These are phyloP conservation scores for Calonectria montana DNA, from an alignment of 2,329 filamentous ascomycete species.

Conservation along the genomic window DNA sequence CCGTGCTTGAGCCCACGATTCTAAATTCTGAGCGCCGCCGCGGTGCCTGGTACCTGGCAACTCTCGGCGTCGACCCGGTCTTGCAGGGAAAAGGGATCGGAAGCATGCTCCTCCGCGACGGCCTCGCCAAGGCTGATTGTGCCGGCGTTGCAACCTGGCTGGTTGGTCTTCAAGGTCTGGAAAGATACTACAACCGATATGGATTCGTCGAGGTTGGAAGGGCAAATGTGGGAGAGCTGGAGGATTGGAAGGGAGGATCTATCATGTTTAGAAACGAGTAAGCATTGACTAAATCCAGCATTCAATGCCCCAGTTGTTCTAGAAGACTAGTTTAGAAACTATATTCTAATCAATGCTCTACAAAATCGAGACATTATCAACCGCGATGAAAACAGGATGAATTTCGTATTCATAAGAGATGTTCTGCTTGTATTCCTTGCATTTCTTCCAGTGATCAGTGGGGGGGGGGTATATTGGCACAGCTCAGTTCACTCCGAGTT, in stretches of 20 bases:
- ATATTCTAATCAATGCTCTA: too few relatives aligned
- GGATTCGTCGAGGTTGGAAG: slow-evolving; percentile 50
- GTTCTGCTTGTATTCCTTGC: too few relatives aligned
- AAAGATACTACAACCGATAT: slow-evolving; percentile 47
- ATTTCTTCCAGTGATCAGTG: too few relatives aligned
- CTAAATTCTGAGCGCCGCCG: slow-evolving; percentile 44
- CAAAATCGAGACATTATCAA: too few relatives aligned
- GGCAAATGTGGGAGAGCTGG: slow-evolving; percentile 50
- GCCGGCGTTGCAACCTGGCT: slow-evolving; percentile 47
- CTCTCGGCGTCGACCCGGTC: slow-evolving; percentile 46
- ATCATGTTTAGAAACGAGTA: slow-evolving; percentile 52
- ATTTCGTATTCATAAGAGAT: too few relatives aligned
- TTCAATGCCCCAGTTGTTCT: too few relatives aligned
- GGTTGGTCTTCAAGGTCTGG: slow-evolving; percentile 45
- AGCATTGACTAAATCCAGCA: not conserved
- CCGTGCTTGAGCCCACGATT: slow-evolving; percentile 38
- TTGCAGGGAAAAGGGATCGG: slow-evolving; percentile 49
- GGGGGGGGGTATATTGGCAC: too few relatives aligned
- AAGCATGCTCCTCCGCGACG: slow-evolving; percentile 44
- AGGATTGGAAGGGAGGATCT: slow-evolving; percentile 49
- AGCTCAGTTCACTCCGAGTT: not conserved
- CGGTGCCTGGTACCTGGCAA: slow-evolving; percentile 51
- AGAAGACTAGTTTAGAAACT: too few relatives aligned
- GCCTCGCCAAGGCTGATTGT: slow-evolving; percentile 43
- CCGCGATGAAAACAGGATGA: too few relatives aligned